Percentiles rank a stretch among this genome's conserved stretches.
phyloP scores from a whole-genome alignment of 208 protist species.

The Porcisia deanei region DNA sequence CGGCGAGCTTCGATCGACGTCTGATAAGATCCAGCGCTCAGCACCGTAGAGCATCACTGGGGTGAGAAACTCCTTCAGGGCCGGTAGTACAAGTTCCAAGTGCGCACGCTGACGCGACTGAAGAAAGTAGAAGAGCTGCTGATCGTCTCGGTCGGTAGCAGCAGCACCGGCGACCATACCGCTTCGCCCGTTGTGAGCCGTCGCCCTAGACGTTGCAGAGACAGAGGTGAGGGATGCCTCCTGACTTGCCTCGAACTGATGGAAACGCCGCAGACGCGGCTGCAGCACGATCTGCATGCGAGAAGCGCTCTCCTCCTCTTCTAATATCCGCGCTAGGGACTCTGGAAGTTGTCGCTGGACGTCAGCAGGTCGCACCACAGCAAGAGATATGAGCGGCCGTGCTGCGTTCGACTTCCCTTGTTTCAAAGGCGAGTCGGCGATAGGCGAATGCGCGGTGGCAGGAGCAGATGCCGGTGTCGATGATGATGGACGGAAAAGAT shows the following conservation, averaged over 20 bases:
- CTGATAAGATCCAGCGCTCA: constrained; percentile 79
- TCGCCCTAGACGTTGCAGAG: not conserved
- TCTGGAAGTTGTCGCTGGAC: constrained; percentile 47
- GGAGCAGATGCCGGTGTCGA: not conserved
- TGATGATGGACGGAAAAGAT: constrained; percentile 15
- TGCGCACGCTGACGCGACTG: constrained; percentile 71
- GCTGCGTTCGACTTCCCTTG: not conserved
- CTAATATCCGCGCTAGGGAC: constrained; percentile 55
- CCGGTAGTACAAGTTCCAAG: constrained; percentile 66
- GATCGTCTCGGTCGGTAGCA: constrained; percentile 18
- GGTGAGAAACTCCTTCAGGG: constrained; percentile 61
- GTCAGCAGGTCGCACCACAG: constrained; percentile 35
- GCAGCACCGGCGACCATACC: not conserved
- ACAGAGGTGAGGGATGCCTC: not conserved
- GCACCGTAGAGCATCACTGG: constrained; percentile 68
- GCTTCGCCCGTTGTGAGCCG: not conserved
- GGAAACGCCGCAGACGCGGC: constrained; percentile 64
- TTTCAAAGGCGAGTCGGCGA: not conserved
- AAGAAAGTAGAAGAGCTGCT: constrained; percentile 76
- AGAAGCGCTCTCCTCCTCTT: constrained; percentile 67
- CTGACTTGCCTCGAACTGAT: constrained; percentile 16
- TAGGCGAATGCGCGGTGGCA: not conserved
- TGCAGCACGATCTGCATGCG: constrained; percentile 84
- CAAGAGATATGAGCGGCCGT: constrained; percentile 42
- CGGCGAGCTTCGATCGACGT: constrained; percentile 66